Evolutionary conservation across 2,329 filamentous ascomycete species (phyloP).

Genomic region (Didymella arachidicola): DNA sequence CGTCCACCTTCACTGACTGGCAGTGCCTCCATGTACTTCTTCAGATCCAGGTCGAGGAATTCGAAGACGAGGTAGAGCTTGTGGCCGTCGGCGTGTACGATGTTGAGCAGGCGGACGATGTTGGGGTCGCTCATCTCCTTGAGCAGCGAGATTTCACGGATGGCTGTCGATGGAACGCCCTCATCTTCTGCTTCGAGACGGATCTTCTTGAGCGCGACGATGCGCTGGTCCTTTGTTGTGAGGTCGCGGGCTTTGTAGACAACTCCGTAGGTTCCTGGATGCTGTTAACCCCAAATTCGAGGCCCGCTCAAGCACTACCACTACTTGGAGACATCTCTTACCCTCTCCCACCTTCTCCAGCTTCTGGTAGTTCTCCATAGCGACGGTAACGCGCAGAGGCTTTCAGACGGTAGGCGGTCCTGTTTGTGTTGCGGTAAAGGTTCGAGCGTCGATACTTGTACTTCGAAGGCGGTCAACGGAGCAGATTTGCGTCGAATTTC

Average conservation of each 20-base stretch:
- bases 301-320: not conserved
- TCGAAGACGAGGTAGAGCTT: conserved; percentile 95
- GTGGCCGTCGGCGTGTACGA: conserved; percentile 92
- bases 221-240: conserved; percentile 75
- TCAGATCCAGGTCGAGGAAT: conserved; percentile 88
- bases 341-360: conserved; percentile 97
- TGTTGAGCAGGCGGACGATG: conserved; percentile 87
- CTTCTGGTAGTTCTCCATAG: conserved; percentile 96
- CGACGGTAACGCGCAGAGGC: conserved; percentile 27
- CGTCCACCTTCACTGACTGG: conserved; percentile 84
- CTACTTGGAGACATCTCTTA: conserved; percentile 50
- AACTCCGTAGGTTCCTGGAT: conserved; percentile 86
- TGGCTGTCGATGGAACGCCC: conserved; percentile 89
- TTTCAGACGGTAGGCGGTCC: conserved; percentile 35
- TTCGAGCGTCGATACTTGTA: not conserved
- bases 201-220: conserved; percentile 95
- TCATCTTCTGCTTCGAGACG: conserved; percentile 94
- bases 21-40: conserved; percentile 95
- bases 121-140: conserved; percentile 95
- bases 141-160: conserved; percentile 90
- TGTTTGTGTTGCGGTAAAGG: conserved; percentile 7
- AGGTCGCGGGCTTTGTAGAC: conserved; percentile 95
- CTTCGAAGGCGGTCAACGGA: not conserved
- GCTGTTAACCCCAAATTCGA: not conserved
- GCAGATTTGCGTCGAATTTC: not conserved